Evolutionary conservation across 129 eudicot species (phyloP).

Genomic region (Flaveria sonorensis): DNA sequence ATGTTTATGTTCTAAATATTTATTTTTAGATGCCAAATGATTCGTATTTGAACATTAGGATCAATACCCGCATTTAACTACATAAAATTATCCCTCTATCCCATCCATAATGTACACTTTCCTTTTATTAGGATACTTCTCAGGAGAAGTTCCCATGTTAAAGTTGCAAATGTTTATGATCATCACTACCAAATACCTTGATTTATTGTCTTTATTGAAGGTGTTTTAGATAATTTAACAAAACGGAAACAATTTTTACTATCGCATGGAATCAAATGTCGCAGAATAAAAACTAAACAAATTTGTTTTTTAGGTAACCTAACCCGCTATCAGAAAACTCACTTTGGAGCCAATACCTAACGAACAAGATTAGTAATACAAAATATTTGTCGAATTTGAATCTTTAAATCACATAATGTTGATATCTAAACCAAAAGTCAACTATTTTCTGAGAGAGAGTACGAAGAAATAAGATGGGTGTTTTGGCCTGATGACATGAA

Average conservation of each 20-base stretch:
- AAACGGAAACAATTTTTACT: neutral
- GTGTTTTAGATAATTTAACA: neutral
- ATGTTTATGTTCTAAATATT: slow-evolving; percentile 1
- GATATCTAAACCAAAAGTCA: slow-evolving; percentile 10
- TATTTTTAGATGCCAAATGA: neutral
- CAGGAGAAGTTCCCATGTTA: neutral
- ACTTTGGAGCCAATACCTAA: too few species aligned
- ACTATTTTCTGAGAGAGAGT: neutral
- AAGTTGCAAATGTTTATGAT: neutral
- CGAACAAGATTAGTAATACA: too few species aligned
- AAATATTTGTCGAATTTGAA: neutral
- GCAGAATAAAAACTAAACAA: slow-evolving; percentile 1
- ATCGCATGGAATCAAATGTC: neutral
- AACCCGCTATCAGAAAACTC: too few species aligned
- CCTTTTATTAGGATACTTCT: neutral
- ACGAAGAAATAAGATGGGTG: slow-evolving; percentile 12
- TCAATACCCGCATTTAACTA: neutral
- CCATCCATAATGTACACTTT: neutral
- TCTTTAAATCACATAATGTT: neutral
- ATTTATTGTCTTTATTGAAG: neutral
- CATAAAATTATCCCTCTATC: neutral
- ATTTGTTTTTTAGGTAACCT: too few species aligned
- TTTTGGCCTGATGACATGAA: slow-evolving; percentile 17
- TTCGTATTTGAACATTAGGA: neutral
- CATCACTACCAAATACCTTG: neutral